phyloP scores from a whole-genome alignment of 352 stramenopile species.

The Globisporangium irregulare region DNA sequence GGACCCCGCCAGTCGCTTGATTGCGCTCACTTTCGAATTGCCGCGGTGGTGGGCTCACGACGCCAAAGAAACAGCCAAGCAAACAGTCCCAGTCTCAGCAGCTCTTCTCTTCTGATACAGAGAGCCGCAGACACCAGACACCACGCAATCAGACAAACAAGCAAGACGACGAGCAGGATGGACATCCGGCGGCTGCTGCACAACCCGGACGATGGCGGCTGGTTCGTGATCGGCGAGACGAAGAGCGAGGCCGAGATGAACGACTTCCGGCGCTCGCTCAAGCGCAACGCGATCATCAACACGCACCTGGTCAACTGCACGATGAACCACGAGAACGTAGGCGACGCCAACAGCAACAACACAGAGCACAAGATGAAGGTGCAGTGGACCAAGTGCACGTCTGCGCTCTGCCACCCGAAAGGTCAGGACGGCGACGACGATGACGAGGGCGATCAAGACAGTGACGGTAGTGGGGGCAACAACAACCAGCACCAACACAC shows the following conservation, averaged over 20 bases:
- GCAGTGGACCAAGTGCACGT: constrained; percentile 83
- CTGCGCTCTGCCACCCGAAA: constrained; percentile 75
- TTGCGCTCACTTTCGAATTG: not conserved
- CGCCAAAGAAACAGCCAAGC: not conserved
- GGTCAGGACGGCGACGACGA: constrained; percentile 12
- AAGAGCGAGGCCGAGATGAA: constrained; percentile 68
- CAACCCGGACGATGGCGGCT: constrained; percentile 73
- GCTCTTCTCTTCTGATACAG: not conserved
- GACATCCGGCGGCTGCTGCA: constrained; percentile 73
- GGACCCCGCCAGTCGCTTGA: no score
- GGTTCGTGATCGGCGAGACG: constrained; percentile 78
- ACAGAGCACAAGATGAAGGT: constrained; percentile 84
- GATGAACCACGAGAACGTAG: constrained; percentile 67
- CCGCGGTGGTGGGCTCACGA: not conserved
- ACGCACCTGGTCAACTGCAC: constrained; percentile 81
- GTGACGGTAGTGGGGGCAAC: not conserved
- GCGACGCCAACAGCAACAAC: constrained; percentile 34
- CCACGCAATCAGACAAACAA: not conserved
- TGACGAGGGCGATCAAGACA: constrained; percentile 21
- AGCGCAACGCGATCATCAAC: constrained; percentile 85
- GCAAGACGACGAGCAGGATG: constrained; percentile 28
- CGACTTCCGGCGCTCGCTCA: constrained; percentile 72
- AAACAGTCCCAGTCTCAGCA: not conserved
- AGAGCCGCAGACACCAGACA: no score
- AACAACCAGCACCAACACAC: constrained; percentile 12